Conservation (phyloP, 2,329 filamentous ascomycete genomes). For the Fusarium sp. region DNA sequence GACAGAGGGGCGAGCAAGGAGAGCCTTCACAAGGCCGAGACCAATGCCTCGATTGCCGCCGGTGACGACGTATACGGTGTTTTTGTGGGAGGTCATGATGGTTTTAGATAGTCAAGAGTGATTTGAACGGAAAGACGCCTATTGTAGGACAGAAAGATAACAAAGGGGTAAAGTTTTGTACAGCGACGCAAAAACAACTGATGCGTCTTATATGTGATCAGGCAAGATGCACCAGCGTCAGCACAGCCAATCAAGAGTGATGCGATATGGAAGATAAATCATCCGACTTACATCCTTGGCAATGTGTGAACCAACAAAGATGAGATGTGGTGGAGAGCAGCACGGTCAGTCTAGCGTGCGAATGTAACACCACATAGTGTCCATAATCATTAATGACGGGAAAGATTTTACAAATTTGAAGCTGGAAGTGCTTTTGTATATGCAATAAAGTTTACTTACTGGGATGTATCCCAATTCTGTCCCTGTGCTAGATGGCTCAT, state of each 20-base stretch:
- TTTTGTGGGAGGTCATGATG: slow-evolving; percentile 18
- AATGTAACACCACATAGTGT: too few relatives aligned
- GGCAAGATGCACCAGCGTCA: background rate
- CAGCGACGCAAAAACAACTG: background rate
- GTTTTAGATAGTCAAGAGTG: rapidly evolving
- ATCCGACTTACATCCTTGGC: slow-evolving; percentile 7
- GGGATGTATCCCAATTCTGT: too few relatives aligned
- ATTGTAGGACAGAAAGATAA: too few relatives aligned
- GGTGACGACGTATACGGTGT: slow-evolving; percentile 56
- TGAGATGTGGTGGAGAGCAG: background rate
- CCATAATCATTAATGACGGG: too few relatives aligned
- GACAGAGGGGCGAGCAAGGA: slow-evolving; percentile 67
- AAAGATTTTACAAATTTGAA: too few relatives aligned
- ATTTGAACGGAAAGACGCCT: rapidly evolving
- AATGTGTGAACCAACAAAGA: too few relatives aligned
- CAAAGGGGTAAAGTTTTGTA: background rate
- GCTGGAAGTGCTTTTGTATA: too few relatives aligned
- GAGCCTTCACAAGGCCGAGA: slow-evolving; percentile 52
- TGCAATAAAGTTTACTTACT: too few relatives aligned
- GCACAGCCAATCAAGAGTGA: background rate
- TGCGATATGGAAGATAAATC: background rate
- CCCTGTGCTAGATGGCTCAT: too few relatives aligned
- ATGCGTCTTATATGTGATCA: slow-evolving; percentile 5
- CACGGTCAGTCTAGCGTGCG: too few relatives aligned
- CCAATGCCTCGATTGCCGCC: slow-evolving; percentile 60